These are phyloP conservation scores for Triticum aestivum DNA, from an alignment of 176 grass and related monocot species.

Conservation along the genomic window IWGSC_CS_RefSeq_v2.1 NC_057809.1:85033281-85033780, in stretches of 20 bases:
- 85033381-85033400: constrained; percentile 4
- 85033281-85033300: constrained; percentile 9
- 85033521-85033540: constrained; percentile 8
- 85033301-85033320: constrained; percentile 2
- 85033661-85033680: constrained; percentile 67
- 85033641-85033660: constrained; percentile 55
- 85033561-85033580: constrained; percentile 1
- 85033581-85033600: constrained; percentile 31
- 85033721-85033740: constrained; percentile 51
- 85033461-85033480: constrained; percentile 15
- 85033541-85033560: neutral
- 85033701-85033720: constrained; percentile 57
- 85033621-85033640: constrained; percentile 58
- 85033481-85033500: neutral
- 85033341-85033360: constrained; percentile 4
- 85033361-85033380: neutral
- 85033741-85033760: constrained; percentile 59
- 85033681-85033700: constrained; percentile 57
- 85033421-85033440: constrained; percentile 17
- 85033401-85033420: neutral
- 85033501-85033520: neutral
- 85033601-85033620: constrained; percentile 30
- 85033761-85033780: neutral
- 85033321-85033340: neutral
- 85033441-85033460: neutral